Evolutionary conservation across 768 basidiomycete genomes (phyloP), one percentile per base, ranked within the genome.

Genomic region (Psilocybe subaeruginosa): DNA sequence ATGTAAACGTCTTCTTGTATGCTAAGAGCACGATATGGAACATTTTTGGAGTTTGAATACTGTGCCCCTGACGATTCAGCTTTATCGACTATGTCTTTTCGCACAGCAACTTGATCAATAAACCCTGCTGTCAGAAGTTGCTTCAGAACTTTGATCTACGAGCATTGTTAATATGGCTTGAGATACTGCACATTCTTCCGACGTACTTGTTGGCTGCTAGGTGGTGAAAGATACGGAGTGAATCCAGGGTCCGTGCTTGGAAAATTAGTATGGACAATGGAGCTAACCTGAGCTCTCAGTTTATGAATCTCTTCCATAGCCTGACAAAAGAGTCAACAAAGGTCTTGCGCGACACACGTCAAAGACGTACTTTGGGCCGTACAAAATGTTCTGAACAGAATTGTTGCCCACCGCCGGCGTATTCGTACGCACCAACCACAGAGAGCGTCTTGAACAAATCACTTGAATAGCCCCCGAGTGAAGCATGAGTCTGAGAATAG

Each of bases 221-320:
- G 97, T 19, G 95, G 97, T 41, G 77, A 70, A 11, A 98, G 78
- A 59, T 89, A 86, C 3, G 83, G 82, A 3, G 79, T 73, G 65
- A 92, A 89, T 8, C 83, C 85, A 1, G 84, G 76, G 56, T 89
- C 80, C 4, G 81, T 73, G 3, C 82, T 84, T 3, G 89, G 85
- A 64, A 95, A 93, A 69, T 91, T 91, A n/a, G 83, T 77, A 58
- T 83, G 81, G 4, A 97, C 92, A 48, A 99, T 95, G 59, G 83
- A 85, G 67, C 85, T 91, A 59, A 99, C 90, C 69, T 99, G 97
- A 0, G 87, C 82, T 37, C 95, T 86, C 4, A 99, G 81, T 72
- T 99, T 98, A 74, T 96, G 97, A 37, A 97, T 97, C 77, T 99
- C 97, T 75, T 97, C 93, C 96, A 99, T 99, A 0, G 95, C 93